Evolutionary conservation across 2,329 filamentous ascomycete species (phyloP), one percentile per base, ranked within the genome.

Genomic region (Bipolaris bicolor): DNA sequence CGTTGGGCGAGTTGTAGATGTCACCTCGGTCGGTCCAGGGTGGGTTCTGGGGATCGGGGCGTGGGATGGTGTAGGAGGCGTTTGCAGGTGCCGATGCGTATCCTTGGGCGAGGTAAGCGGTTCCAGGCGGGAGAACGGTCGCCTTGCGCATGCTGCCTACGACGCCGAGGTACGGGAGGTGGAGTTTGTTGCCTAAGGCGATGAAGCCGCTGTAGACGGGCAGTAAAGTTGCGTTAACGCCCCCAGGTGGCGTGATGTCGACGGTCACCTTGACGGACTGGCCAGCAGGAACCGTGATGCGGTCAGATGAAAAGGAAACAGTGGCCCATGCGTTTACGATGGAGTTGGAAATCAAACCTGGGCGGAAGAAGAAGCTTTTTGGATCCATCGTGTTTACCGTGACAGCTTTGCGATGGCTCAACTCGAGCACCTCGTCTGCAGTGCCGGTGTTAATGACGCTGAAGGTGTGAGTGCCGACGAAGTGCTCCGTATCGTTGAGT

Each of bases 121-220:
- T 41, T 6, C 34, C 41, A 3, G 53, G 1, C 33, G n/a, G 29
- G 11, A 56, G 16, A n/a, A 65, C 46, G 5, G 57, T 52, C 2
- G 54, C 49, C 11, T 18, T 37, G 18, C 61, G 60, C 63, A 66
- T 63, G 41, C 52, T 64, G 29, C 60, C 63, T 18, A 53, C 61
- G 16, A 66, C 66, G 2, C 67, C 67, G 3, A 67, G 52, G 31
- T 70, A 69, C 3, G 67, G 66, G 0, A 70, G 29, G 9, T 49
- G 37, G 26, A 69, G 56, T 9, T 57, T 37, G 15, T 52, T 36
- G 36, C 47, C 58, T 3, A 66, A 5, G 11, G 53, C 52, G 26
- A 70, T 57, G 43, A 55, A 69, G 49, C 67, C 67, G 15, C 62
- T 63, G 57, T 70, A 69, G 5, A 70, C 58, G 7, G 67, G 64